Evolutionary conservation across 192 early-diverging fungal species (phyloP).

Genomic region (Podila verticillata): DNA sequence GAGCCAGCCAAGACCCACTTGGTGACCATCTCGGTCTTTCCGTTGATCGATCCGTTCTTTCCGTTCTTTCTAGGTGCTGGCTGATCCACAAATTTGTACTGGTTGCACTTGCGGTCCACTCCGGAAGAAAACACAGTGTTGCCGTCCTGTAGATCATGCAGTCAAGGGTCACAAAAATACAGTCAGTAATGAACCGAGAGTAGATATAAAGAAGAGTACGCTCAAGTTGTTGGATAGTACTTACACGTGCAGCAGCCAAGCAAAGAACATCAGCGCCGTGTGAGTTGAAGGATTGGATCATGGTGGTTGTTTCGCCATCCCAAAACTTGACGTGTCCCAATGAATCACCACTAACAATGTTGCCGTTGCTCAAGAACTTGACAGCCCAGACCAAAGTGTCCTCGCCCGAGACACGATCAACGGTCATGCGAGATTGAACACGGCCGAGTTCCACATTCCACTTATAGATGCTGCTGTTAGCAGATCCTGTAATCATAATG

Average conservation of each 20-base stretch:
- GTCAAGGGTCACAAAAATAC: background rate
- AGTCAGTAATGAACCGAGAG: background rate
- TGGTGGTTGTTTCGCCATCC: slow-evolving; percentile 74
- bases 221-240: background rate
- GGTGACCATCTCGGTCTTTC: slow-evolving; percentile 26
- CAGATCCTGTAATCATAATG: slow-evolving; percentile 82
- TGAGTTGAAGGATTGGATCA: slow-evolving; percentile 74
- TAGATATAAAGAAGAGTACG: background rate
- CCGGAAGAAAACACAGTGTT: slow-evolving; percentile 86
- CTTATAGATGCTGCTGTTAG: slow-evolving; percentile 81
- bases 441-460: slow-evolving; percentile 66
- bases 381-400: slow-evolving; percentile 94
- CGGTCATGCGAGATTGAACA: slow-evolving; percentile 75
- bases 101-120: slow-evolving; percentile 88
- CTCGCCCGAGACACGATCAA: slow-evolving; percentile 73
- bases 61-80: slow-evolving; percentile 40
- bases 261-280: slow-evolving; percentile 93
- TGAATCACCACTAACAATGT: slow-evolving; percentile 91
- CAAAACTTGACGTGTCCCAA: slow-evolving; percentile 92
- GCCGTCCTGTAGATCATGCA: slow-evolving; percentile 53
- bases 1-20: slow-evolving; percentile 88
- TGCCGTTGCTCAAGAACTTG: slow-evolving; percentile 69
- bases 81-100: slow-evolving; percentile 67
- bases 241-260: slow-evolving; percentile 68
- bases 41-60: slow-evolving; percentile 20